Evolutionary conservation across 2,329 filamentous ascomycete genomes (phyloP).

Genomic region (Golovinomyces cichoracearum): DNA sequence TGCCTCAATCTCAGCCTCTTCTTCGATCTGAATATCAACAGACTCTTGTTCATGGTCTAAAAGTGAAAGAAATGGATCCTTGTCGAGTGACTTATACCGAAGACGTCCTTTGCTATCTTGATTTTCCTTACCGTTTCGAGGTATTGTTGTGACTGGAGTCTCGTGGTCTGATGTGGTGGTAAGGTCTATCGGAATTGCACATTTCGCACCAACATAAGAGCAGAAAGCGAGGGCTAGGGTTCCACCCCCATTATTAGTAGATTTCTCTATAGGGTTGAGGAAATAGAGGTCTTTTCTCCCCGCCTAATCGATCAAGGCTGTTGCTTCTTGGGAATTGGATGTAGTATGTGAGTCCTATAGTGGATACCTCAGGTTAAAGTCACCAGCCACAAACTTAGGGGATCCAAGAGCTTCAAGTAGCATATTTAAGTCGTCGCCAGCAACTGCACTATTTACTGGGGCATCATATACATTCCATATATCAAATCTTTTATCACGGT

Average conservation of each 20-base stretch:
- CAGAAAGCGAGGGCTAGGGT: conserved; percentile 1
- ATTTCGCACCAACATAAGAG: not conserved
- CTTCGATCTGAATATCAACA: not conserved
- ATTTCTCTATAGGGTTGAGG: conserved; percentile 1
- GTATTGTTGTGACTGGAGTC: not conserved
- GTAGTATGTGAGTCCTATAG: not conserved
- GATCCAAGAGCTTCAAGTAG: not conserved
- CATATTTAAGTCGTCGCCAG: not conserved
- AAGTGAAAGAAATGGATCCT: not conserved
- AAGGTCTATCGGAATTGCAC: not conserved
- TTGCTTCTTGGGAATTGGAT: not conserved
- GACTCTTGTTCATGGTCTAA: not conserved
- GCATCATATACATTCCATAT: not conserved
- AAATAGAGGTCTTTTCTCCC: not conserved
- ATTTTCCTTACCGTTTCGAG: not conserved
- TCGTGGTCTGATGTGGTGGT: not conserved
- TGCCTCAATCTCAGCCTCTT: not conserved
- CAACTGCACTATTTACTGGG: not conserved
- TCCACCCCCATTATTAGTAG: not conserved
- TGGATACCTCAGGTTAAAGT: conserved; percentile 1
- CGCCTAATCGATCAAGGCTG: not conserved
- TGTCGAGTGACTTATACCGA: not conserved
- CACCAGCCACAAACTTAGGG: not conserved
- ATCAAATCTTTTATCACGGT: no score
- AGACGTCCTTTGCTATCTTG: not conserved